These are phyloP conservation scores for Knufia fluminis DNA, from an alignment of 2,329 filamentous ascomycete genomes.

Conservation along the genomic window DNA sequence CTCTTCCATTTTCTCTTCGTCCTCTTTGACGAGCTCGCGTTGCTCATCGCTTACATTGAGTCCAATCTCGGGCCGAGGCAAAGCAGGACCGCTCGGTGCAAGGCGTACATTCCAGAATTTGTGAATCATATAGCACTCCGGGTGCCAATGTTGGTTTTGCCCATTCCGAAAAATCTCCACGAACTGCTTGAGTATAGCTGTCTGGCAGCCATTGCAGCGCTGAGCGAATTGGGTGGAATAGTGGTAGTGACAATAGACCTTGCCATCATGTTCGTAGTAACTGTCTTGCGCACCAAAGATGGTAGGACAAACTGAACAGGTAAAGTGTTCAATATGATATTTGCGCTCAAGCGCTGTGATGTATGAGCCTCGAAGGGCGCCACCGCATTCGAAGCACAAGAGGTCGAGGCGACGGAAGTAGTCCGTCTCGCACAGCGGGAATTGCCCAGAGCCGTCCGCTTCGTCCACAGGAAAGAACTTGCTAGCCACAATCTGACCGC, in stretches of 20 bases:
- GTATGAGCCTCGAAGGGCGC: conserved; percentile 88
- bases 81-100: conserved; percentile 49
- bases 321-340: conserved; percentile 99
- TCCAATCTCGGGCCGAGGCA: conserved; percentile 38
- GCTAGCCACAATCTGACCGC: conserved; percentile 89
- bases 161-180: conserved; percentile 98
- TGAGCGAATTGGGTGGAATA: conserved; percentile 97
- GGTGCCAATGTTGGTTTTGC: conserved; percentile 98
- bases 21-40: conserved; percentile 65
- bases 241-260: conserved; percentile 97
- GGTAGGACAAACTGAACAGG: conserved; percentile 90
- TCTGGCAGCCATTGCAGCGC: conserved; percentile 91
- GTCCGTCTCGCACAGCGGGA: conserved; percentile 93
- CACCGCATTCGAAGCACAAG: conserved; percentile 83
- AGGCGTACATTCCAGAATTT: conserved; percentile 99
- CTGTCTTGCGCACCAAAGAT: conserved; percentile 98
- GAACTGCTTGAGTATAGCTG: conserved; percentile 95
- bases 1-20: conserved; percentile 92
- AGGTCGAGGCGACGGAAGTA: conserved; percentile 90
- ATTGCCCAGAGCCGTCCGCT: conserved; percentile 71
- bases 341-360: conserved; percentile 96
- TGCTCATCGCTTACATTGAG: conserved; percentile 56
- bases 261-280: conserved; percentile 95
- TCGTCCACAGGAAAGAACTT: conserved; percentile 98
- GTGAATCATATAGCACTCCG: conserved; percentile 99